phyloP scores from a whole-genome alignment of 2,329 filamentous ascomycete genomes.

The Claviceps purpurea region DNA sequence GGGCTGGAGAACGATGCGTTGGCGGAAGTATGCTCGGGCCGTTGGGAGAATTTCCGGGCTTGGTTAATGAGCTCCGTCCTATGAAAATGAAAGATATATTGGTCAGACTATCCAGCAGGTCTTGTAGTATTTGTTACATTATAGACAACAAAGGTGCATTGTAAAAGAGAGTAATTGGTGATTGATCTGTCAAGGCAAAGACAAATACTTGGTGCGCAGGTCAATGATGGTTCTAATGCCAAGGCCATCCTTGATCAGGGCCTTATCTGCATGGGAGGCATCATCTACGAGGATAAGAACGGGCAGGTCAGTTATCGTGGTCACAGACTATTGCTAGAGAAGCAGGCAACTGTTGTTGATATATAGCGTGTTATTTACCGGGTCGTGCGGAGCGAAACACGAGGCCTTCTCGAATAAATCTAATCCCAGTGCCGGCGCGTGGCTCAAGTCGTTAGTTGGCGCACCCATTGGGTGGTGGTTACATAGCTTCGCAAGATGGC shows the following conservation, averaged over 20 bases:
- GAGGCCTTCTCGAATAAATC: slow-evolving; percentile 41
- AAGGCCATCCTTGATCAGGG: slow-evolving; percentile 43
- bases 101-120: neutral
- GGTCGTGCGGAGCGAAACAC: slow-evolving; percentile 56
- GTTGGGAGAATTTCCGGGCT: slow-evolving; percentile 43
- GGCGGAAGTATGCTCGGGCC: slow-evolving; percentile 23
- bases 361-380: slow-evolving; percentile 20
- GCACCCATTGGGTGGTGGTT: neutral
- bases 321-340: too few relatives aligned
- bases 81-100: neutral
- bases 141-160: too few relatives aligned
- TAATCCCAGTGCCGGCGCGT: neutral
- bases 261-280: slow-evolving; percentile 52
- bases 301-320: neutral
- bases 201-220: slow-evolving; percentile 54
- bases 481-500: too few relatives aligned
- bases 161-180: neutral
- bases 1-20: slow-evolving; percentile 27
- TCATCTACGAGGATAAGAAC: slow-evolving; percentile 41
- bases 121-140: neutral
- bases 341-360: neutral
- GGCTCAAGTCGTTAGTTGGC: neutral
- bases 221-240: slow-evolving; percentile 64
- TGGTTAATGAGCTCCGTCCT: slow-evolving; percentile 64
- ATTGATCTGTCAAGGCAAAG: neutral